Evolutionary conservation across 495 filamentous ascomycete genomes (phyloP).

Genomic region (Tricharina praecox): DNA sequence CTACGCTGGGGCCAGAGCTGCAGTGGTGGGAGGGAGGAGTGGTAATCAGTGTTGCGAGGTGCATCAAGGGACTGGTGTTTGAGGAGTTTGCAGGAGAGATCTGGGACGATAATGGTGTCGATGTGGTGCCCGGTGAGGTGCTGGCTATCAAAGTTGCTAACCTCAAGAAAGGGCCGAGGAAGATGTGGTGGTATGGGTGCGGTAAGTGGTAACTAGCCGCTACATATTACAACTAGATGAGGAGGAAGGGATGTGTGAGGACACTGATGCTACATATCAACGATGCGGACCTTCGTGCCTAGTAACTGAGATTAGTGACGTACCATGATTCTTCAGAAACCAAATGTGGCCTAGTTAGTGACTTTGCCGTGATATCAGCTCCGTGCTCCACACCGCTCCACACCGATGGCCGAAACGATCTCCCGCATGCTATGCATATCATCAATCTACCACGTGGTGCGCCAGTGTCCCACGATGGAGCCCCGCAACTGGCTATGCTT

Average conservation of each 20-base stretch:
- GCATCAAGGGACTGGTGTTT: constrained; percentile 25
- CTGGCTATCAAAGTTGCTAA: constrained; percentile 1
- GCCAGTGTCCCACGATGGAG: too few species aligned
- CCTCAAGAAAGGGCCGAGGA: not conserved
- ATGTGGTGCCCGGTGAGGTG: constrained; percentile 14
- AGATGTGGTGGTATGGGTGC: constrained; percentile 2
- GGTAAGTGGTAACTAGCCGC: not conserved
- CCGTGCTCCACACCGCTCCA: too few species aligned
- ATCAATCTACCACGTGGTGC: too few species aligned
- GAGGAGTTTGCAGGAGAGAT: constrained; percentile 16
- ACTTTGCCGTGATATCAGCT: not conserved
- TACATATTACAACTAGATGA: not conserved
- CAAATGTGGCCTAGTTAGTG: too few species aligned
- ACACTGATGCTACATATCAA: too few species aligned
- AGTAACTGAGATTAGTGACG: too few species aligned
- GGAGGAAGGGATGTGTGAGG: not conserved
- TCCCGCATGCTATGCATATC: too few species aligned
- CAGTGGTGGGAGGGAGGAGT: constrained; percentile 1
- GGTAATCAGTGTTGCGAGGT: constrained; percentile 27
- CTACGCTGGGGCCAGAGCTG: not conserved
- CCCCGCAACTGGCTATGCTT: too few species aligned
- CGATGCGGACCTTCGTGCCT: too few species aligned
- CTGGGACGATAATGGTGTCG: constrained; percentile 17
- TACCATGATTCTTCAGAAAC: too few species aligned
- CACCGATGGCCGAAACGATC: too few species aligned